Base-by-base conservation (phyloP, 768 basidiomycete genomes). In the Pseudohyphozyma bogoriensis region DNA sequence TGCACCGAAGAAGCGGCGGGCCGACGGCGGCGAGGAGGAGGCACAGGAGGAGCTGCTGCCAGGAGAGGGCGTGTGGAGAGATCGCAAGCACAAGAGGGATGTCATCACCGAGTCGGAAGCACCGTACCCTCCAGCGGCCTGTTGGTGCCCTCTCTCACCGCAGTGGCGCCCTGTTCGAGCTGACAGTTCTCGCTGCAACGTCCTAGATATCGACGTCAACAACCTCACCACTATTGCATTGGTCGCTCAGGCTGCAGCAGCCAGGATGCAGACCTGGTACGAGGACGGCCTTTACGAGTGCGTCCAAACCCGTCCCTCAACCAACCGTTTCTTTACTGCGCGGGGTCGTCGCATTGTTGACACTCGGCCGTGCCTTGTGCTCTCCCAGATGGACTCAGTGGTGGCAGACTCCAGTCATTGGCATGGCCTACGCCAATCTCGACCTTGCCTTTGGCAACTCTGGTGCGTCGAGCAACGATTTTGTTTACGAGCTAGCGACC, bases 241-340 rank as follows among this genome's bases (percentile, higher is more conserved):
- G 4, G 42, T 60, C 46, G 51, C 59, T 0, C 54, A 60, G 16
- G 59, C 59, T 10, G 54, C 59, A 0, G 55, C 51, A 12, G 54
- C 59, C 6, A 32, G 59, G 12, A 60, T 60, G 59, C 59, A 60
- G 52, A 60, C 59, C 20, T 60, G 59, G 59, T 60, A 60, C 54
- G 54, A 55, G 40, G 42, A 51, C 33, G 59, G 59, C 26, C 32
- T 55, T 9, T 60, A 55, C 47, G 54, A 60, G 59, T 60, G 54
- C 37, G 59, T 55, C 13, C 10, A 16, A 4, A 12, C 26, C 35
- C 12, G 7, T 46, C 5, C 22, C 15, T 12, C 10, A 15, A 24
- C 8, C 24, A 11, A 8, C 26, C 10, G 24, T 12, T 40, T 40
- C 39, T 12, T 22, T 40, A 11, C 39, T 12, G 12, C 22, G 11